phyloP scores from a whole-genome alignment of 2,329 filamentous ascomycete species.

The Erysiphe neolycopersici region DNA sequence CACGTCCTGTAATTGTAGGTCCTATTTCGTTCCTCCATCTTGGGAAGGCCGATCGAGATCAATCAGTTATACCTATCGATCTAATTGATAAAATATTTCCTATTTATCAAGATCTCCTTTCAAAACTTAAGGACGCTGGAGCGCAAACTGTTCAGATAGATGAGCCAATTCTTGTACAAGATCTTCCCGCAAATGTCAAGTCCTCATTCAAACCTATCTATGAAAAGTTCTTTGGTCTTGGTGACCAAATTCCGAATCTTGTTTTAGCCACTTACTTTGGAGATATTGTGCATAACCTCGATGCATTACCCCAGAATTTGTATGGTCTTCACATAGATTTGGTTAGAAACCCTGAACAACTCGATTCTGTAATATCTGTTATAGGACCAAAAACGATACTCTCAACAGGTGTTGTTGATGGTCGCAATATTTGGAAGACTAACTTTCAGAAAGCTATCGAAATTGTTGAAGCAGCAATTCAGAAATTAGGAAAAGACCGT shows the following conservation, averaged over 20 bases:
- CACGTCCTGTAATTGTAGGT: conserved; percentile 81
- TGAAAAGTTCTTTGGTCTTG: conserved; percentile 56
- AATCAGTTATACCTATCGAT: conserved; percentile 77
- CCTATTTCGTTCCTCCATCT: conserved; percentile 95
- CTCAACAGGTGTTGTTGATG: conserved; percentile 89
- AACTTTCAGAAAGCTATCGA: conserved; percentile 93
- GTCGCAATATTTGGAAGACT: conserved; percentile 99
- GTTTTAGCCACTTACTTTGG: conserved; percentile 95
- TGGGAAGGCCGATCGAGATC: conserved; percentile 91
- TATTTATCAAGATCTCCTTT: conserved; percentile 77
- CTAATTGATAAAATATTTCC: conserved; percentile 83
- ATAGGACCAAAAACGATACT: conserved; percentile 75
- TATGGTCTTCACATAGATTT: conserved; percentile 85
- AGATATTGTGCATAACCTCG: conserved; percentile 97
- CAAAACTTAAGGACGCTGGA: conserved; percentile 84
- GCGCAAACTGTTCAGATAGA: conserved; percentile 95
- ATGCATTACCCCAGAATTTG: conserved; percentile 54
- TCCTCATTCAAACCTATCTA: conserved; percentile 95
- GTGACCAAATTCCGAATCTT: conserved; percentile 60
- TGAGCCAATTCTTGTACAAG: conserved; percentile 89
- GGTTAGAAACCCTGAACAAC: conserved; percentile 94
- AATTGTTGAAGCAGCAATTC: conserved; percentile 64
- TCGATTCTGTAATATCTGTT: conserved; percentile 56
- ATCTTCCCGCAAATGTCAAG: conserved; percentile 75
- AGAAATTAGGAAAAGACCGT: conserved; percentile 92